phyloP scores from a whole-genome alignment of 2,329 filamentous ascomycete genomes.

The Simplicillium sp. region DNA sequence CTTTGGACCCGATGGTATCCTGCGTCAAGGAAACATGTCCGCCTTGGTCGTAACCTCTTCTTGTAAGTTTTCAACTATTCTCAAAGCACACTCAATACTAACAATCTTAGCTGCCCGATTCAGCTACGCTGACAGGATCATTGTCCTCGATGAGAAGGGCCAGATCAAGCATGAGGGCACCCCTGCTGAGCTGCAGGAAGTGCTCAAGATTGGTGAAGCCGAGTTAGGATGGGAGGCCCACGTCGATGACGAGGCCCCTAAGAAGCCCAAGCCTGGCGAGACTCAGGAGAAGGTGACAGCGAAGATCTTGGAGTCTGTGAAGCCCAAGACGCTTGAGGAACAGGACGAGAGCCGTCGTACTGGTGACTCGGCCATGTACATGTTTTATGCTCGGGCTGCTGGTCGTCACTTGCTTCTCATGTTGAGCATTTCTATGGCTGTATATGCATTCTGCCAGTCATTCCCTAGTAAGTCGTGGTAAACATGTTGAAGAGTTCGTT shows the following conservation, averaged over 20 bases:
- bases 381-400: slow-evolving; percentile 1
- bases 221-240: too few species aligned
- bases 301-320: background rate
- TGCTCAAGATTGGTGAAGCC: too few species aligned
- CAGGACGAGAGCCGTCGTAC: background rate
- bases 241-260: too few species aligned
- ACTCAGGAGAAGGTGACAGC: background rate
- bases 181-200: background rate
- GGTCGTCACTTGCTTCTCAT: background rate
- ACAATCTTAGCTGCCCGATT: slow-evolving; percentile 9
- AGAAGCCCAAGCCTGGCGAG: too few species aligned
- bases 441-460: slow-evolving; percentile 9
- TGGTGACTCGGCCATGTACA: slow-evolving; percentile 1
- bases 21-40: slow-evolving; percentile 20
- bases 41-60: slow-evolving; percentile 18
- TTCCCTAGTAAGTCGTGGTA: slow-evolving; percentile 1
- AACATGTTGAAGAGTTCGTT: too few species aligned
- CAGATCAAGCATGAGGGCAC: background rate
- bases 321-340: background rate
- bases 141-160: slow-evolving; percentile 15
- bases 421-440: slow-evolving; percentile 4
- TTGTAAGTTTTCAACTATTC: slow-evolving; percentile 6
- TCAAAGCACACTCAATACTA: too few species aligned
- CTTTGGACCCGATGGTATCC: slow-evolving; percentile 23
- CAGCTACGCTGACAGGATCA: slow-evolving; percentile 25